These are phyloP conservation scores for Axilococcus clingmanii DNA, from an alignment of 139 green algal genomes.

Conservation along the genomic window DNA sequence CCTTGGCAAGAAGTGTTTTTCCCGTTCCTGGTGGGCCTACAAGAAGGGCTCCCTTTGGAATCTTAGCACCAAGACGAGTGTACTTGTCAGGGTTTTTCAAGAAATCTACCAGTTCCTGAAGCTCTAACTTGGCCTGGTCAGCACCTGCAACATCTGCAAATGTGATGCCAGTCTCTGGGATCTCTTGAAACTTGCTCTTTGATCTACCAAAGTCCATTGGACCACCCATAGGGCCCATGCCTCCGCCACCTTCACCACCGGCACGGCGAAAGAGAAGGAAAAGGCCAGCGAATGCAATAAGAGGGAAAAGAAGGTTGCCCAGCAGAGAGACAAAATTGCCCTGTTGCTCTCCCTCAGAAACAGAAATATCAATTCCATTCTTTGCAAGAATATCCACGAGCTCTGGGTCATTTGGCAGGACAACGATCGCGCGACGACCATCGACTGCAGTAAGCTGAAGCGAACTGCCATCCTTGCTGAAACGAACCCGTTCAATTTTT, in stretches of 20 bases:
- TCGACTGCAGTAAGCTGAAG: conserved; percentile 66
- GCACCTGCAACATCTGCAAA: conserved; percentile 94
- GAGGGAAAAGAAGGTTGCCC: conserved; percentile 97
- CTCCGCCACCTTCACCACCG: conserved; percentile 19
- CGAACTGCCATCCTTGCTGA: conserved; percentile 91
- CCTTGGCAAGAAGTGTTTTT: conserved; percentile 84
- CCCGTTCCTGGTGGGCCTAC: conserved; percentile 53
- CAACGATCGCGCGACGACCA: conserved; percentile 62
- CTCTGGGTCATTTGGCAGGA: conserved; percentile 81
- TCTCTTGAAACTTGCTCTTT: conserved; percentile 99
- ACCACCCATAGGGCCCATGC: conserved; percentile 63
- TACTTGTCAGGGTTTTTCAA: conserved; percentile 89
- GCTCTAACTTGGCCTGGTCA: conserved; percentile 94
- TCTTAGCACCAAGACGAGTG: conserved; percentile 85
- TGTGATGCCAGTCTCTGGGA: conserved; percentile 94
- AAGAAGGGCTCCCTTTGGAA: conserved; percentile 87
- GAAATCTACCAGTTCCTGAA: conserved; percentile 97
- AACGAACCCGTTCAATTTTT: conserved; percentile 97
- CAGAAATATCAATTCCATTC: conserved; percentile 88
- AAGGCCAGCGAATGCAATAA: conserved; percentile 94
- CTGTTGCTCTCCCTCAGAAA: conserved; percentile 76
- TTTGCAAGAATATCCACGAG: conserved; percentile 85
- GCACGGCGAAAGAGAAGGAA: conserved; percentile 93
- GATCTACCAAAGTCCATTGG: conserved; percentile 97
- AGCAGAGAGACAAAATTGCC: conserved; percentile 91